A percentile compares a stretch with the other conserved stretches of the same genome.
Conservation (phyloP, 2,329 filamentous ascomycete genomes). For the Chaetothyriales sp. region DNA sequence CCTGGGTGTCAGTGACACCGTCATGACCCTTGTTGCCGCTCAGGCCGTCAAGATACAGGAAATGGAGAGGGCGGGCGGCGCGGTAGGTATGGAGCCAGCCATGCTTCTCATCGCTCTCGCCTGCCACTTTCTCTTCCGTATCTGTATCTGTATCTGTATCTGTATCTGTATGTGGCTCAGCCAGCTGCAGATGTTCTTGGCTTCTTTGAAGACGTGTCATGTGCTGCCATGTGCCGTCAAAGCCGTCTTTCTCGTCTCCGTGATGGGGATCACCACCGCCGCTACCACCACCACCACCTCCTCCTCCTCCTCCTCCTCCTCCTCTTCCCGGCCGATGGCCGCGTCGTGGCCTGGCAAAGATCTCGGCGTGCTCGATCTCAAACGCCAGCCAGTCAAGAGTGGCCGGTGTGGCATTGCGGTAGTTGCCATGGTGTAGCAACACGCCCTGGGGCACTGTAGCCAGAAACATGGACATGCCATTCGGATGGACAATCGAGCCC, state of each 20-base stretch:
- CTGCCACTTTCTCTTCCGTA: constrained; percentile 1
- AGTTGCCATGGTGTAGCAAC: constrained; percentile 51
- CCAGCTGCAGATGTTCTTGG: not conserved
- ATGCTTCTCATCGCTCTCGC: constrained; percentile 9
- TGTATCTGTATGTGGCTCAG: too few species aligned
- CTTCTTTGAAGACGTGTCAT: not conserved
- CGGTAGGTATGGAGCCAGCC: constrained; percentile 56
- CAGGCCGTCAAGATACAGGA: constrained; percentile 58
- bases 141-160: too few species aligned
- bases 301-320: not conserved
- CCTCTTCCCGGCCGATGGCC: too few species aligned
- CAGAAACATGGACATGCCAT: constrained; percentile 58
- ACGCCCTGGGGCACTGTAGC: constrained; percentile 51
- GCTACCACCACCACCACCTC: not conserved
- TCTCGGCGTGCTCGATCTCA: constrained; percentile 56
- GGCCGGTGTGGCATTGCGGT: constrained; percentile 32
- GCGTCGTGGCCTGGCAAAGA: constrained; percentile 37
- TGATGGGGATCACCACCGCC: not conserved
- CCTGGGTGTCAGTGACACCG: constrained; percentile 54
- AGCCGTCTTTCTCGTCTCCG: not conserved
- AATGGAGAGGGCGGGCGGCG: constrained; percentile 40
- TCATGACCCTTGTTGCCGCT: constrained; percentile 49
- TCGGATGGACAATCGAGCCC: constrained; percentile 58
- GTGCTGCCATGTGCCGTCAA: not conserved
- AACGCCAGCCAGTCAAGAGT: constrained; percentile 44